Percentiles rank a stretch among this genome's conserved stretches.
Evolutionary conservation across 805 yeast species (phyloP).

Genomic region (Scheffersomyces stipitis): DNA sequence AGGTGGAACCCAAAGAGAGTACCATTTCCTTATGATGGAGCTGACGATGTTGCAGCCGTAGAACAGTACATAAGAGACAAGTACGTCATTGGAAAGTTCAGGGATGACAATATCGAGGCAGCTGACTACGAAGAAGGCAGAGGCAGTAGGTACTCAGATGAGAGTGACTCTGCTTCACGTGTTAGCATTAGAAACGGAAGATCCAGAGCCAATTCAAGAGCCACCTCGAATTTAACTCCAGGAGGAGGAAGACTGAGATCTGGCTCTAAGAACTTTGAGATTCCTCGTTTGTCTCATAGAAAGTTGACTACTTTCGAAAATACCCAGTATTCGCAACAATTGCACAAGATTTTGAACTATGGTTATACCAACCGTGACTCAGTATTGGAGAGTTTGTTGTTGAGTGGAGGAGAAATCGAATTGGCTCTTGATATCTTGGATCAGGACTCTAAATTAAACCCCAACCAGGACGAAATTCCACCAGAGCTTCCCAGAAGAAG

Average conservation of each 20-base stretch:
- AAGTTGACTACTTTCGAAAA: conserved; percentile 55
- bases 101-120: conserved; percentile 37
- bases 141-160: conserved; percentile 21
- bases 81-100: conserved; percentile 62
- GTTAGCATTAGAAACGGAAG: conserved; percentile 2
- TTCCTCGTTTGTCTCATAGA: conserved; percentile 49
- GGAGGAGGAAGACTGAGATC: conserved; percentile 9
- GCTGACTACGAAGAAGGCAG: conserved; percentile 37
- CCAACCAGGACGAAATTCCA: conserved; percentile 39
- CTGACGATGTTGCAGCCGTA: conserved; percentile 56
- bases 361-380: conserved; percentile 61
- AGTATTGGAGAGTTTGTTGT: conserved; percentile 60
- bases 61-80: conserved; percentile 65
- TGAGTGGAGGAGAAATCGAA: conserved; percentile 59
- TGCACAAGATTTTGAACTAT: conserved; percentile 43
- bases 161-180: conserved; percentile 13
- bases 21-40: conserved; percentile 76
- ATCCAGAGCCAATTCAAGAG: conserved; percentile 9
- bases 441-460: conserved; percentile 35
- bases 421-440: conserved; percentile 59
- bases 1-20: conserved; percentile 68
- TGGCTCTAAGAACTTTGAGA: conserved; percentile 3
- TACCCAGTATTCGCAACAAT: conserved; percentile 49
- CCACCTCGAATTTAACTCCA: neutral
- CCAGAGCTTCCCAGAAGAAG: conserved; percentile 50